Conservation (phyloP, 169 alveolate genomes). For the Pseudocohnilembus persalinus region DNA sequence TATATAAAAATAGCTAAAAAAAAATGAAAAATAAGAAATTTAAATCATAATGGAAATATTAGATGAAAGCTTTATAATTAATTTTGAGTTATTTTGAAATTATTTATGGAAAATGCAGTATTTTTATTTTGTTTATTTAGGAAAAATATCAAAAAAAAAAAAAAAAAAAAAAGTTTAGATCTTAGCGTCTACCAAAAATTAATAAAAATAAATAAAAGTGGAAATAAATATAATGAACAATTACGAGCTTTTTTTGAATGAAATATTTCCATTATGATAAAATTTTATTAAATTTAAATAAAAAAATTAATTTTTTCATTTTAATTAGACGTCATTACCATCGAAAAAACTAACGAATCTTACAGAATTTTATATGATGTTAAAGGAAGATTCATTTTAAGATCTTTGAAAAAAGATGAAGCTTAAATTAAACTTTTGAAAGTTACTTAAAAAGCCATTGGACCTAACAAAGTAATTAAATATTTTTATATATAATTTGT, state of each 20-base stretch:
- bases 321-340: conserved; percentile 80
- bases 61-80: no score
- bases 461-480: conserved; percentile 88
- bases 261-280: no score
- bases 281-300: no score
- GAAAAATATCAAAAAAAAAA: no score
- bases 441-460: conserved; percentile 85
- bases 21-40: neutral
- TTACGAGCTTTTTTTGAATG: neutral
- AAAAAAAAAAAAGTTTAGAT: no score
- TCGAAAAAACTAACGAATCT: conserved; percentile 94
- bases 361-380: conserved; percentile 97
- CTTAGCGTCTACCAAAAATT: no score
- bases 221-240: neutral
- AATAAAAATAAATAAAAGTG: no score
- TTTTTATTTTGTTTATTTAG: no score
- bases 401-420: conserved; percentile 94
- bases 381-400: conserved; percentile 97
- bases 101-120: no score
- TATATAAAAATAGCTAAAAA: neutral
- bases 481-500: neutral
- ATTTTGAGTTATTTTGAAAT: neutral
- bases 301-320: no score
- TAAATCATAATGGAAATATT: neutral
- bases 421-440: conserved; percentile 67